A percentile compares a stretch with the other conserved stretches of the same genome.
These are phyloP conservation scores for Mesembryanthemum crystallinum DNA, from an alignment of 148 eudicot species.

Conservation along the genomic window DNA sequence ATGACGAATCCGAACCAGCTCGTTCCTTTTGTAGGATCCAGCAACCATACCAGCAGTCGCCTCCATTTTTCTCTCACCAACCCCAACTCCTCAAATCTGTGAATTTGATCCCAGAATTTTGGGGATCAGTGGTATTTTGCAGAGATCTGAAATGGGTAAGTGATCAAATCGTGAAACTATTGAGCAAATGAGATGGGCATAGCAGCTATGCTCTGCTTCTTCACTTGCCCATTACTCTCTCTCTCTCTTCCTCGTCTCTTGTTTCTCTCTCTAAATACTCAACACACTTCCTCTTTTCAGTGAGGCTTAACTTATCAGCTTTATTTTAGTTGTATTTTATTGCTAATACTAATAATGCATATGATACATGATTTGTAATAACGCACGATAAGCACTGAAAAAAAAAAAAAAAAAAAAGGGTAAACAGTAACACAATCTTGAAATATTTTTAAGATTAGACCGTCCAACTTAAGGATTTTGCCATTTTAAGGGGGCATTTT, in stretches of 20 bases:
- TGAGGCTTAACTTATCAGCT: constrained; percentile 12
- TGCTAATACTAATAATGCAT: not conserved
- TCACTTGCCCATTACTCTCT: constrained; percentile 21
- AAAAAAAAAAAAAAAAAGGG: too few relatives aligned
- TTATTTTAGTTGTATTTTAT: not conserved
- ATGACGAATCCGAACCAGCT: constrained; percentile 82
- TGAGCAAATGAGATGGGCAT: constrained; percentile 16
- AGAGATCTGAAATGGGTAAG: constrained; percentile 30
- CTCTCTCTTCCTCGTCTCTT: not conserved
- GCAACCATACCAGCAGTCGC: constrained; percentile 86
- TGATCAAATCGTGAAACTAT: constrained; percentile 14
- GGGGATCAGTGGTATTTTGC: constrained; percentile 11
- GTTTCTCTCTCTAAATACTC: constrained; percentile 3
- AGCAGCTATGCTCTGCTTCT: not conserved
- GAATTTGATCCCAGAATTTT: not conserved
- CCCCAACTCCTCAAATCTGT: not conserved
- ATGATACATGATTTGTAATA: constrained; percentile 17
- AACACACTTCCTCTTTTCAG: not conserved
- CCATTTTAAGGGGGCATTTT: too few relatives aligned
- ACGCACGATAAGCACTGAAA: not conserved
- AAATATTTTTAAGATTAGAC: too few relatives aligned
- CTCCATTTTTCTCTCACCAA: constrained; percentile 46
- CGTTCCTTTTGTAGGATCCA: constrained; percentile 83
- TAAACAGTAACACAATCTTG: too few relatives aligned
- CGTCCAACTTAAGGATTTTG: too few relatives aligned